phyloP scores from a whole-genome alignment of 1,139 yeast species.

The Scheffersomyces lignicola region DNA sequence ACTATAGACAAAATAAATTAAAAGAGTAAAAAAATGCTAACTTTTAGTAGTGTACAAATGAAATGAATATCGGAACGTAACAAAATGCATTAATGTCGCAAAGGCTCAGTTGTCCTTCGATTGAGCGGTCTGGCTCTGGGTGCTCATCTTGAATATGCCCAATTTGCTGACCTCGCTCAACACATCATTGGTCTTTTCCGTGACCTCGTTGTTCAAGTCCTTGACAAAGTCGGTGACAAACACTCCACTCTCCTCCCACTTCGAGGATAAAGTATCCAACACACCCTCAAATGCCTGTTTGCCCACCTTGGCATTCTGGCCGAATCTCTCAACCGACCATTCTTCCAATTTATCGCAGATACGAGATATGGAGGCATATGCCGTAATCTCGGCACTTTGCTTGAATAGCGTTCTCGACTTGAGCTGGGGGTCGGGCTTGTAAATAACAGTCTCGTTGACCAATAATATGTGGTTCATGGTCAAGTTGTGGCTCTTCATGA shows the following conservation, averaged over 20 bases:
- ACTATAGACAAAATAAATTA: no score
- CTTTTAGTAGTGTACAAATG: no score
- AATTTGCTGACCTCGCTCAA: slow-evolving; percentile 42
- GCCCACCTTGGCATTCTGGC: slow-evolving; percentile 83
- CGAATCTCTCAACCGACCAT: slow-evolving; percentile 87
- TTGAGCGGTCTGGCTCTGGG: background rate
- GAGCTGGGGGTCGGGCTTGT: slow-evolving; percentile 62
- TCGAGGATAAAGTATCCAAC: slow-evolving; percentile 51
- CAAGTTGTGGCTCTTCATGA: slow-evolving; percentile 82
- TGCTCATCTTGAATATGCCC: slow-evolving; percentile 14
- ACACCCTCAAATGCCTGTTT: slow-evolving; percentile 83
- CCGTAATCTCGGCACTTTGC: slow-evolving; percentile 88
- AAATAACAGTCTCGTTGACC: slow-evolving; percentile 84
- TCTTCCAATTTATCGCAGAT: slow-evolving; percentile 85
- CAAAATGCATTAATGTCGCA: no score
- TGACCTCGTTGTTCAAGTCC: slow-evolving; percentile 24
- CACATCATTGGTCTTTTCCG: slow-evolving; percentile 35
- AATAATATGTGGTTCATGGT: slow-evolving; percentile 76
- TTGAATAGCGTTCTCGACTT: slow-evolving; percentile 62
- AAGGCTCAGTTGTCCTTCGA: background rate
- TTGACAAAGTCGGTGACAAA: slow-evolving; percentile 29
- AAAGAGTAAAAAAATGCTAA: no score
- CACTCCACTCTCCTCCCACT: slow-evolving; percentile 50
- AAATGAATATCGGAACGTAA: no score
- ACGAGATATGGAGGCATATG: slow-evolving; percentile 68